A percentile compares a stretch with the other conserved stretches of the same genome.
phyloP scores from a whole-genome alignment of 2,329 filamentous ascomycete genomes.

The Sclerotinia sclerotiorum region DNA sequence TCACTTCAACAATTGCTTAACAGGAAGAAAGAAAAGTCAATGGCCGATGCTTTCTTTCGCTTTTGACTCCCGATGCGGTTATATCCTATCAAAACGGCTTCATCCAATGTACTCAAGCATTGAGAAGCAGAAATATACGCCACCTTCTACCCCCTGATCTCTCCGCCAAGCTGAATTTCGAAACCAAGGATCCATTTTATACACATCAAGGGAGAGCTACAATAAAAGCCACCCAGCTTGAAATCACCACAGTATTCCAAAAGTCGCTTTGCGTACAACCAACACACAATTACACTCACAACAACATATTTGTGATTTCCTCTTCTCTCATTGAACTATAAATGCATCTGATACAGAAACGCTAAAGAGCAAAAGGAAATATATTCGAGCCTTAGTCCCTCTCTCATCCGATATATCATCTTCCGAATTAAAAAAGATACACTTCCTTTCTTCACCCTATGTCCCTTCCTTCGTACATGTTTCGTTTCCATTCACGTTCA shows the following conservation, averaged over 20 bases:
- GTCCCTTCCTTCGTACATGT: neutral
- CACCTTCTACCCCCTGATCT: too few species aligned
- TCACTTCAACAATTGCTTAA: too few species aligned
- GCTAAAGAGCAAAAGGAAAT: constrained; percentile 37
- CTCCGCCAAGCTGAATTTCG: too few species aligned
- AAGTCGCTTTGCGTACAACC: neutral
- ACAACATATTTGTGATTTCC: neutral
- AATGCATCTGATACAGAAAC: constrained; percentile 25
- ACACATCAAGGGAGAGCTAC: neutral
- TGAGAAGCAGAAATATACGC: too few species aligned
- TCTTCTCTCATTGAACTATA: constrained; percentile 32
- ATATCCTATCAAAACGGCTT: too few species aligned
- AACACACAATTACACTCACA: neutral
- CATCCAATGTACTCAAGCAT: too few species aligned
- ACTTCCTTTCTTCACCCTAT: neutral
- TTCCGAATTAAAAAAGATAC: neutral
- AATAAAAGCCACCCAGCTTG: neutral
- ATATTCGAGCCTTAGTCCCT: constrained; percentile 25
- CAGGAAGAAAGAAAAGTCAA: too few species aligned
- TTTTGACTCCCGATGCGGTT: too few species aligned
- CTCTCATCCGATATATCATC: neutral
- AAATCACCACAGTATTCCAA: neutral
- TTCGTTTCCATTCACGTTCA: neutral
- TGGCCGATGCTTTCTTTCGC: too few species aligned
- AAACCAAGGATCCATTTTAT: neutral